Evolutionary conservation across 805 yeast species (phyloP).

Genomic region (Starmerella vaccinii): DNA sequence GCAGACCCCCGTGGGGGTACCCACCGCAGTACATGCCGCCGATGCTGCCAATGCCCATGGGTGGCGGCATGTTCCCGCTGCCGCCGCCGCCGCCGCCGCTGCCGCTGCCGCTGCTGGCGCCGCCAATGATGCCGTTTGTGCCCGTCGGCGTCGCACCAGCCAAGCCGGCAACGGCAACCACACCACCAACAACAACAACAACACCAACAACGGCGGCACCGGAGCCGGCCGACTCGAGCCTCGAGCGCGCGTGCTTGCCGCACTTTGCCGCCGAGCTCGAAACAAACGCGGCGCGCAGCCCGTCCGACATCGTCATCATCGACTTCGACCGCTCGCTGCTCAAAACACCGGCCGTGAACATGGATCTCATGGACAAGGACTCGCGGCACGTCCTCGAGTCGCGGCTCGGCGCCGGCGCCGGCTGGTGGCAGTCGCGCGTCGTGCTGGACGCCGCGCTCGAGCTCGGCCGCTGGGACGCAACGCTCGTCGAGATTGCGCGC

Average conservation of each 20-base stretch:
- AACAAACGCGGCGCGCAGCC: neutral
- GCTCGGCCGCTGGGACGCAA: conserved; percentile 17
- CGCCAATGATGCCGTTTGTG: neutral
- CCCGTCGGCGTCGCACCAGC: neutral
- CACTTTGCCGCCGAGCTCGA: conserved; percentile 9
- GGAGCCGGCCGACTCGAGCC: neutral
- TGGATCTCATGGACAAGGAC: conserved; percentile 14
- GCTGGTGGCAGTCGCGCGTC: conserved; percentile 16
- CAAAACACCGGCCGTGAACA: conserved; percentile 15
- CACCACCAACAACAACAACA: no score
- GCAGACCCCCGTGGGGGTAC: neutral
- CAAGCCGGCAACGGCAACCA: no score
- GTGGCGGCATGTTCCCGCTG: conserved; percentile 1
- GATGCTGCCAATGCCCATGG: conserved; percentile 7
- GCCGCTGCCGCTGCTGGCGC: neutral
- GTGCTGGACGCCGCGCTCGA: conserved; percentile 18
- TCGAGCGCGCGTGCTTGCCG: conserved; percentile 17
- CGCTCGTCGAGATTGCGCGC: conserved; percentile 15
- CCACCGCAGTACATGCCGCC: conserved; percentile 5
- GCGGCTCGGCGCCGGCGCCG: conserved; percentile 11
- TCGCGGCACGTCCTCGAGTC: conserved; percentile 15
- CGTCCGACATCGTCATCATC: conserved; percentile 21
- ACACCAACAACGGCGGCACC: neutral
- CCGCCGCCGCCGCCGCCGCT: conserved; percentile 5
- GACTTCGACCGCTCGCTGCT: conserved; percentile 24